Conservation (phyloP, 371 early-diverging fungal genomes). For the Mortierella sp. region DNA sequence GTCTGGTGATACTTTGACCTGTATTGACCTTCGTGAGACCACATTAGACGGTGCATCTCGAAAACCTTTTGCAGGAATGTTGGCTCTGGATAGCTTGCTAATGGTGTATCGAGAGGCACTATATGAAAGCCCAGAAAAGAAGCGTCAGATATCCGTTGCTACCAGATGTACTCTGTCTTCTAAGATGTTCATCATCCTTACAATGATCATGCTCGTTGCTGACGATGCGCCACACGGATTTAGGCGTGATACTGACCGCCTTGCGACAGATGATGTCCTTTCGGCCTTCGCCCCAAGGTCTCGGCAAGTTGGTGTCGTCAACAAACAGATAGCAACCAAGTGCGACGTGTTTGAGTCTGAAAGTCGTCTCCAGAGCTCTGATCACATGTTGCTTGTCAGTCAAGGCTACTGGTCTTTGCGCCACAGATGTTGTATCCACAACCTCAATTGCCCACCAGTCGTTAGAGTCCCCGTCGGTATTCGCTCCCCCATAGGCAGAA, state of each 20-base stretch:
- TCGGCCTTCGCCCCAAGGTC: conserved; percentile 19
- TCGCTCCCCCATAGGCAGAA: conserved; percentile 6
- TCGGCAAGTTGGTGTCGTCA: conserved; percentile 10
- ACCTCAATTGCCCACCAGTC: conserved; percentile 34
- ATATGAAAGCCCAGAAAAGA: no score
- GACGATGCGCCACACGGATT: conserved; percentile 30
- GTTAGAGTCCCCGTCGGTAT: conserved; percentile 24
- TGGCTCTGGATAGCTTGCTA: conserved; percentile 10
- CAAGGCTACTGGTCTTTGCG: neutral
- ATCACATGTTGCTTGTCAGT: neutral
- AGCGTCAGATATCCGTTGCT: no score
- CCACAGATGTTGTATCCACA: conserved; percentile 5
- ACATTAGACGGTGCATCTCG: conserved; percentile 16
- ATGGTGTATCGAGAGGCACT: conserved; percentile 24
- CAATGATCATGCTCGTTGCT: conserved; percentile 31
- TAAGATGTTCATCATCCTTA: conserved; percentile 1
- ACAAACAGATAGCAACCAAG: conserved; percentile 15
- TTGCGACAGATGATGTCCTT: conserved; percentile 21
- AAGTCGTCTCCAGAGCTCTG: conserved; percentile 14
- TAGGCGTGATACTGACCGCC: conserved; percentile 12
- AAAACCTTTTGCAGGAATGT: conserved; percentile 16
- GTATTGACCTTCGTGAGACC: no score
- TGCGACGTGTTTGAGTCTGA: conserved; percentile 16
- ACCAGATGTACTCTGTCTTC: no score
- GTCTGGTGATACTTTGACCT: neutral